Percentiles rank a stretch among this genome's conserved stretches.
Conservation (phyloP, 2,329 filamentous ascomycete species). For the Fonsecaea nubica region DNA sequence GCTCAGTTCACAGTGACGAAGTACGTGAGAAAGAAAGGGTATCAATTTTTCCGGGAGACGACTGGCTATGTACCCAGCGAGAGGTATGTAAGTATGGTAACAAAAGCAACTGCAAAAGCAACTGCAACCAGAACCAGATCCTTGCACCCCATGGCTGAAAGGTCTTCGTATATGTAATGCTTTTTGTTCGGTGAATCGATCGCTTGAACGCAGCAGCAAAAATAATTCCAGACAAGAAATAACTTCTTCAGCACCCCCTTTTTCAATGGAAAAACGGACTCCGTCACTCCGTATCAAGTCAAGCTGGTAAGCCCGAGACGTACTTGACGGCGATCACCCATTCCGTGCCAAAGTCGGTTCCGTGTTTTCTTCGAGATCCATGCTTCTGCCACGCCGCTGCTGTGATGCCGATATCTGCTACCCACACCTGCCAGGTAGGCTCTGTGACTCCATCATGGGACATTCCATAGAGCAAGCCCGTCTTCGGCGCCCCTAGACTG, state of each 20-base stretch:
- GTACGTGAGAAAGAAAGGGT: too few relatives aligned
- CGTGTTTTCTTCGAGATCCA: constrained; percentile 66
- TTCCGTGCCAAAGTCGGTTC: constrained; percentile 83
- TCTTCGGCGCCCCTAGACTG: constrained; percentile 84
- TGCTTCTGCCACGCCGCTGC: constrained; percentile 42
- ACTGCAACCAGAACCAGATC: too few relatives aligned
- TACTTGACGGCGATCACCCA: constrained; percentile 70
- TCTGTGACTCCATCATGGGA: constrained; percentile 55
- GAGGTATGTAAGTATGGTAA: too few relatives aligned
- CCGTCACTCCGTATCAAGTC: not conserved
- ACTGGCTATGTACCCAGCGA: too few relatives aligned
- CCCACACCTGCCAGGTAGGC: constrained; percentile 73
- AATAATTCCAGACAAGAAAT: not conserved
- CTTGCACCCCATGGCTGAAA: not conserved
- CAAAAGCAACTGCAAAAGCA: too few relatives aligned
- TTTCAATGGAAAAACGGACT: not conserved
- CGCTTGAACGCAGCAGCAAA: constrained; percentile 7
- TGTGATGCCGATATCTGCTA: constrained; percentile 78
- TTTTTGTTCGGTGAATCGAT: not conserved
- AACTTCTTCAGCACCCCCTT: not conserved
- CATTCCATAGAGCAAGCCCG: constrained; percentile 79
- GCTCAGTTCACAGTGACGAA: too few relatives aligned
- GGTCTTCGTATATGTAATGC: not conserved
- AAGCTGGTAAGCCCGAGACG: constrained; percentile 21
- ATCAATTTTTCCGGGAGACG: too few relatives aligned